A percentile compares a stretch with the other conserved stretches of the same genome.
Conservation (phyloP, 2,329 filamentous ascomycete species). For the Aspergillus glaucus region DNA sequence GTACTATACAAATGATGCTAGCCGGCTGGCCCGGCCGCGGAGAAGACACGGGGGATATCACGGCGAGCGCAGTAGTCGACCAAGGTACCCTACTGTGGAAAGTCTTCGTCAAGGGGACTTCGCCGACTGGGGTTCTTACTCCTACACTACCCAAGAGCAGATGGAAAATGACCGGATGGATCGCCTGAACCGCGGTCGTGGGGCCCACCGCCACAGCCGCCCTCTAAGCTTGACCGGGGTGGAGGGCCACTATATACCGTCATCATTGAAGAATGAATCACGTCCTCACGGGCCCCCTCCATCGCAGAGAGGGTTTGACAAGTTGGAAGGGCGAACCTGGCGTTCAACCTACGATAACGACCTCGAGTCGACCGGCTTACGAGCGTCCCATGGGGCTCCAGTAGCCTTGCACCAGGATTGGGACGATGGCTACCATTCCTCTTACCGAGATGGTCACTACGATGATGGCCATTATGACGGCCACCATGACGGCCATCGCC, state of each 20-base stretch:
- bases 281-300: constrained; percentile 32
- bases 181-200: constrained; percentile 24
- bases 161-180: constrained; percentile 41
- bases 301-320: constrained; percentile 33
- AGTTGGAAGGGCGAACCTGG: constrained; percentile 19
- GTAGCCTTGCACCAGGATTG: constrained; percentile 44
- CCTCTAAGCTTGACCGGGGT: constrained; percentile 36
- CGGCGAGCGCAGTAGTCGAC: constrained; percentile 17
- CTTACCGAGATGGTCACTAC: constrained; percentile 28
- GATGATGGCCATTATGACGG: too few species aligned
- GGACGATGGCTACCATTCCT: constrained; percentile 36
- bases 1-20: constrained; percentile 32
- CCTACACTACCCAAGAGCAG: constrained; percentile 44
- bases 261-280: constrained; percentile 19
- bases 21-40: constrained; percentile 17
- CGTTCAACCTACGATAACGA: constrained; percentile 24
- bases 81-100: constrained; percentile 24
- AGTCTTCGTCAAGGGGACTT: constrained; percentile 31
- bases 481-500: too few species aligned
- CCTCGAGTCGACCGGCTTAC: constrained; percentile 33
- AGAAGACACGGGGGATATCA: constrained; percentile 19
- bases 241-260: constrained; percentile 25
- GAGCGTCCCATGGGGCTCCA: constrained; percentile 37
- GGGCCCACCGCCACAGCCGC: constrained; percentile 21
- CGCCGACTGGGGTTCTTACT: constrained; percentile 39